Evolutionary conservation across 2,329 filamentous ascomycete species (phyloP).

Genomic region (Sordariomycetes sp.): DNA sequence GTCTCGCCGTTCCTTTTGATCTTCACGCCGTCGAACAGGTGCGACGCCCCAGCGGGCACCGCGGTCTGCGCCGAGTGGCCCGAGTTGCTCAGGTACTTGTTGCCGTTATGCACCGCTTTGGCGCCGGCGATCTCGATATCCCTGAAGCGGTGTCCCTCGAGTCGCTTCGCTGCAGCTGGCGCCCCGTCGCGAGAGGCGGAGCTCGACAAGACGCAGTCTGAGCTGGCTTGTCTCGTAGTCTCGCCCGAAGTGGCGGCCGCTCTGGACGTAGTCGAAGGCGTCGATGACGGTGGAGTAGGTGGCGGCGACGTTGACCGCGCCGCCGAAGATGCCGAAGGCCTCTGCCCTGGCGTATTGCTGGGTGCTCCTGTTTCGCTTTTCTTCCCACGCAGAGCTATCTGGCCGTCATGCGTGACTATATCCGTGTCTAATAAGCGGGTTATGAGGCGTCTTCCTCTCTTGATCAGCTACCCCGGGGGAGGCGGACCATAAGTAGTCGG

Average conservation of each 20-base stretch:
- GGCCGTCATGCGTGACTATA: too few relatives aligned
- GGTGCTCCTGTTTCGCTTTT: not conserved
- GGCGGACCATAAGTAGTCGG: too few relatives aligned
- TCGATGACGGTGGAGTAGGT: constrained; percentile 25
- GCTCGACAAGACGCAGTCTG: constrained; percentile 17
- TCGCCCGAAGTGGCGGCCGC: constrained; percentile 19
- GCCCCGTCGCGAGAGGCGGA: constrained; percentile 23
- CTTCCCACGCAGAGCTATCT: too few relatives aligned
- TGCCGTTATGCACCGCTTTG: not conserved
- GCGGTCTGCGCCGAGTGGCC: not conserved
- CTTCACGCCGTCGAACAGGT: not conserved
- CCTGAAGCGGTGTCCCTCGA: not conserved
- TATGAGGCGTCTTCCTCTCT: too few relatives aligned
- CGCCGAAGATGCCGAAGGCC: constrained; percentile 12
- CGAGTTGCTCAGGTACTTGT: not conserved
- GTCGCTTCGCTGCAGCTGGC: constrained; percentile 3
- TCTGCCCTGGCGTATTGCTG: constrained; percentile 9
- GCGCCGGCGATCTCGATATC: not conserved
- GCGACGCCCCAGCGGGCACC: not conserved
- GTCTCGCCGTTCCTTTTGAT: not conserved
- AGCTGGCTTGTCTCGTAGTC: constrained; percentile 22
- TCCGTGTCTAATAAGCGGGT: too few relatives aligned
- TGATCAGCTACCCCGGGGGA: too few relatives aligned
- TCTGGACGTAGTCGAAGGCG: constrained; percentile 27
- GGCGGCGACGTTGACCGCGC: constrained; percentile 15